Percentiles rank a stretch among this genome's conserved stretches.
Evolutionary conservation across 306 rosid genomes (phyloP).

Genomic region (Vicia sativa): DNA sequence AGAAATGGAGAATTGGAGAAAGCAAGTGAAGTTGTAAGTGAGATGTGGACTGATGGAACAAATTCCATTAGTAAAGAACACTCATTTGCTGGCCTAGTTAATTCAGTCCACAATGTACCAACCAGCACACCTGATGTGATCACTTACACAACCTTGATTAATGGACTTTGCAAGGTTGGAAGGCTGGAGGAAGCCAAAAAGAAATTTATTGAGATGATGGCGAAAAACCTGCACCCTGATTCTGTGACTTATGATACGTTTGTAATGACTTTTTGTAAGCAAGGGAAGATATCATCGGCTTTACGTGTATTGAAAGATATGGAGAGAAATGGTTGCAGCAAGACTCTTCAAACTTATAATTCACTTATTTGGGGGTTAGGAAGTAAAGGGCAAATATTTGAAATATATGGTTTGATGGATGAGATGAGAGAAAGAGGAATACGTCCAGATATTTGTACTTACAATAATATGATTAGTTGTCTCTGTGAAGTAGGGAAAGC

Average conservation of each 20-base stretch:
- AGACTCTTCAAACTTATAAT: constrained; percentile 87
- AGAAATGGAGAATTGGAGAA: constrained; percentile 77
- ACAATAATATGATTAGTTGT: constrained; percentile 70
- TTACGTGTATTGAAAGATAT: constrained; percentile 91
- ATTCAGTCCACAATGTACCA: constrained; percentile 52
- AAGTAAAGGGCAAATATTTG: constrained; percentile 71
- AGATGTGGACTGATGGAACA: constrained; percentile 86
- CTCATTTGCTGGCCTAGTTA: constrained; percentile 63
- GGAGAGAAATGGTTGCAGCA: constrained; percentile 93
- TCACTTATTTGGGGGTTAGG: constrained; percentile 81
- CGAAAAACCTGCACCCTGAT: constrained; percentile 75
- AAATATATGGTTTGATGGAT: constrained; percentile 88
- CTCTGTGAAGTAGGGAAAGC: constrained; percentile 79
- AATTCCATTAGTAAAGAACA: constrained; percentile 67
- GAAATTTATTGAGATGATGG: constrained; percentile 79
- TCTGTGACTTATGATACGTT: constrained; percentile 67
- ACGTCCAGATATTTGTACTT: constrained; percentile 67
- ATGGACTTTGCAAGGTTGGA: constrained; percentile 80
- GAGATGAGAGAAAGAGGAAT: constrained; percentile 91
- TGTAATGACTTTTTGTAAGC: constrained; percentile 69
- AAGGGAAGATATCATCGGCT: constrained; percentile 86
- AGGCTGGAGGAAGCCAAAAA: constrained; percentile 89
- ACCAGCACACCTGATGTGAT: constrained; percentile 72
- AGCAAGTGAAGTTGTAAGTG: constrained; percentile 73
- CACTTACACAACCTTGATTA: constrained; percentile 74